These are phyloP conservation scores for Sorghum bicolor DNA, from an alignment of 176 grass and related monocot genomes.

Conservation along the genomic window DNA sequence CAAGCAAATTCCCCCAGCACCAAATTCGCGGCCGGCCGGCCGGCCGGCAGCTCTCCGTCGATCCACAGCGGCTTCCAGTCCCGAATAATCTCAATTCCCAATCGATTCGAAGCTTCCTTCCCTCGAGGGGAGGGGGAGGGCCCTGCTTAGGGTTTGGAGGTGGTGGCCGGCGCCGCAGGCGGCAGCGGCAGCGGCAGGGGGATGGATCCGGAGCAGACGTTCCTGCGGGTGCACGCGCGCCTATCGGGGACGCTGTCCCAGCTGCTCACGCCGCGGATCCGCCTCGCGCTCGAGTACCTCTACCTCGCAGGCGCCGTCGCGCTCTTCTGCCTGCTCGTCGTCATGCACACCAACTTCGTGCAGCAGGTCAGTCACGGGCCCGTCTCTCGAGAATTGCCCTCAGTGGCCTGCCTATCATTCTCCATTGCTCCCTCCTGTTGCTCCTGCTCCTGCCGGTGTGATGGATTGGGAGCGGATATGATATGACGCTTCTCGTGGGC, in stretches of 20 bases:
- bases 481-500: neutral
- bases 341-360: conserved; percentile 99
- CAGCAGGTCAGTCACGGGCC: conserved; percentile 61
- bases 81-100: neutral
- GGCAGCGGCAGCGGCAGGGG: neutral
- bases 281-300: conserved; percentile 83
- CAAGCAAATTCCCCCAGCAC: neutral
- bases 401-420: neutral
- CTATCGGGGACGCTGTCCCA: conserved; percentile 96
- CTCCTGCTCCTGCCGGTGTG: neutral
- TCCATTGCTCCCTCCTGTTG: neutral
- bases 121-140: neutral
- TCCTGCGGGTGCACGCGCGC: conserved; percentile 91
- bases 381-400: neutral
- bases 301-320: conserved; percentile 78
- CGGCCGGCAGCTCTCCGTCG: neutral
- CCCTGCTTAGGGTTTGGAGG: conserved; percentile 40
- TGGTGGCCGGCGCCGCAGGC: neutral
- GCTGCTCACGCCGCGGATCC: conserved; percentile 91
- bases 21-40: neutral
- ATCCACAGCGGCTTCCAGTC: neutral
- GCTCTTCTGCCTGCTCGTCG: conserved; percentile 89
- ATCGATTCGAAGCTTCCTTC: conserved; percentile 22
- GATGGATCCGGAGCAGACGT: conserved; percentile 99
- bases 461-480: neutral